Base-by-base conservation (phyloP, 306 rosid species). In the Dicorynia guianensis region DNA sequence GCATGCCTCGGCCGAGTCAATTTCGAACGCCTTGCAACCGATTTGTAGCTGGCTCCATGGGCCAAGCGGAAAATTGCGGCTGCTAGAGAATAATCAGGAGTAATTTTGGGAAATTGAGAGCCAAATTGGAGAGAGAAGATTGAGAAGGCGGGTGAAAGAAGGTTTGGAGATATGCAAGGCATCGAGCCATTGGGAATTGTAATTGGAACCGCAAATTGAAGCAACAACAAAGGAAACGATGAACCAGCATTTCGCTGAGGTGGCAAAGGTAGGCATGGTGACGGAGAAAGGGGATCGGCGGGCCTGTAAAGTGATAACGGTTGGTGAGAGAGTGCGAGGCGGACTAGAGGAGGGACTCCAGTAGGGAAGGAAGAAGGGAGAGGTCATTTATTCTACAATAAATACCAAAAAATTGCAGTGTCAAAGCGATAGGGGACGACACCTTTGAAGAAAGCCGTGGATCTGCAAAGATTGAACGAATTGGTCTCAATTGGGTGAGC, bases 351-450 rank as follows among this genome's bases (percentile, higher is more conserved):
- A 90, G 88, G 80, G 89, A 74, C 50, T 90, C 89, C 39, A 88
- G 83, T 66, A 81, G 93, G 44, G 89, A 80, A 35, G 96, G 93
- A 13, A 82, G 85, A 38, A 91, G 93, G 53, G 53, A 18, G 66
- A 85, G 62, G 71, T 91, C 96, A 82, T 91, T 85, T 15, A 1
- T 25, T 25, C 30, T 25, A 25, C 30, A 25, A 25, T 25, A 25
- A 25, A 25, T 25, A 25, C 30, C 30, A 25, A 25, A n/a, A n/a
- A n/a, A n/a, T n/a, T n/a, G n/a, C n/a, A n/a, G n/a, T n/a, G 84
- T 95, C 87, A 86, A 92, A 89, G 85, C 67, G 30, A 20, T 95
- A 88, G 79, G 98, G 98, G 38, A 56, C 76, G 77, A 88, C 98
- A 6, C 85, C 95, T 17, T 79, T 55, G 42, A 88, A 92, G 87